Percentiles rank a stretch among this genome's conserved stretches.
These are phyloP conservation scores for Galerina sulciceps DNA, from an alignment of 768 basidiomycete species.

Conservation along the genomic window DNA sequence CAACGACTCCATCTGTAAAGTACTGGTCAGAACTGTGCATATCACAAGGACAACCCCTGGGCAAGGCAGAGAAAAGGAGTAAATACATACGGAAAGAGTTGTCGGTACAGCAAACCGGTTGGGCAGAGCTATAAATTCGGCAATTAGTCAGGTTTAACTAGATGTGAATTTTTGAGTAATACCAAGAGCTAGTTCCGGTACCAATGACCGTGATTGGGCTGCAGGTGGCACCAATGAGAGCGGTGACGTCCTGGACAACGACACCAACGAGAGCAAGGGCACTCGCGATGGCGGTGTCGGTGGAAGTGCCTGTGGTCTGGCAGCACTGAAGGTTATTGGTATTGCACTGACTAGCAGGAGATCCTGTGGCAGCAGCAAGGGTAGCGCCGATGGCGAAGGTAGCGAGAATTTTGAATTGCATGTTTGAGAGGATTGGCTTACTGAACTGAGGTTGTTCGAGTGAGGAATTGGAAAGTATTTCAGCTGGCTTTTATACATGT, in stretches of 20 bases:
- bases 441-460: constrained; percentile 13
- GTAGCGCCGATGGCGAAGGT: constrained; percentile 7
- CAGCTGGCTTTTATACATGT: neutral
- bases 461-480: neutral
- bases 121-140: constrained; percentile 2
- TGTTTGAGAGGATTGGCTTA: constrained; percentile 4
- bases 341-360: constrained; percentile 21
- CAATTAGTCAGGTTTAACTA: neutral
- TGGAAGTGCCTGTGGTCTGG: constrained; percentile 14
- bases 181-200: constrained; percentile 15
- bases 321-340: constrained; percentile 30
- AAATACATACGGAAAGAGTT: constrained; percentile 18
- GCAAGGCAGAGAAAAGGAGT: neutral
- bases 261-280: constrained; percentile 27
- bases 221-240: constrained; percentile 17
- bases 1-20: too few species aligned
- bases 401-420: constrained; percentile 18
- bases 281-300: constrained; percentile 2
- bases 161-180: neutral
- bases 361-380: constrained; percentile 20
- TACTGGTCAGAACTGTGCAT: too few species aligned
- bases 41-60: too few species aligned
- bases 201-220: constrained; percentile 21
- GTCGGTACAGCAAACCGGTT: constrained; percentile 27
- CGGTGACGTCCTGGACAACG: constrained; percentile 14